These are phyloP conservation scores for Daphne laureola DNA, from an alignment of 441 rosid genomes.

Conservation along the genomic window DNA sequence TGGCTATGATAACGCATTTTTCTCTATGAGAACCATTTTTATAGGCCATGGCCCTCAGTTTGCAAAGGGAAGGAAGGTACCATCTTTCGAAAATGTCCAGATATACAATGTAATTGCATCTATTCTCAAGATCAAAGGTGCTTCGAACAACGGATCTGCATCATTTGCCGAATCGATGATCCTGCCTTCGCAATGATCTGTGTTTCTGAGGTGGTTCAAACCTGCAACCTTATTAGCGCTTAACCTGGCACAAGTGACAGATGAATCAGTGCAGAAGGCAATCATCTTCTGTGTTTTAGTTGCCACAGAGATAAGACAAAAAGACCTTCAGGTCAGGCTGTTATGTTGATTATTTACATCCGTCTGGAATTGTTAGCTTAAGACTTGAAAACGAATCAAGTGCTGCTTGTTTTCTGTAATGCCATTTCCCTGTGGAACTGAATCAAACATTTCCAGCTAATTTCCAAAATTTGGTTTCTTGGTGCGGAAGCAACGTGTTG, in stretches of 20 bases:
- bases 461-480: too few relatives aligned
- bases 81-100: conserved; percentile 87
- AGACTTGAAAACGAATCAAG: too few relatives aligned
- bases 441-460: too few relatives aligned
- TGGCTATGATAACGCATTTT: conserved; percentile 86
- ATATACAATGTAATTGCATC: conserved; percentile 77
- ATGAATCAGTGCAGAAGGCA: conserved; percentile 2
- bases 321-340: too few relatives aligned
- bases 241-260: background rate
- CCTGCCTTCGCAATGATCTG: conserved; percentile 22
- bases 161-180: conserved; percentile 39
- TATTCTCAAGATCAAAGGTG: conserved; percentile 59
- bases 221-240: background rate
- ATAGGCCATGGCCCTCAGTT: conserved; percentile 90
- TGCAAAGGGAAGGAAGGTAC: conserved; percentile 64
- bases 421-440: too few relatives aligned
- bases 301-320: too few relatives aligned
- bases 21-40: conserved; percentile 92
- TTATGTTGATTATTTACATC: too few relatives aligned
- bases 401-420: too few relatives aligned
- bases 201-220: background rate
- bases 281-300: background rate
- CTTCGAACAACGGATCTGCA: conserved; percentile 68
- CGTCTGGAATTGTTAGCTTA: too few relatives aligned
- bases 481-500: too few relatives aligned